Evolutionary conservation across 2,329 filamentous ascomycete genomes (phyloP), one percentile per base, ranked within the genome.

Genomic region (Fusarium sulawesiense): DNA sequence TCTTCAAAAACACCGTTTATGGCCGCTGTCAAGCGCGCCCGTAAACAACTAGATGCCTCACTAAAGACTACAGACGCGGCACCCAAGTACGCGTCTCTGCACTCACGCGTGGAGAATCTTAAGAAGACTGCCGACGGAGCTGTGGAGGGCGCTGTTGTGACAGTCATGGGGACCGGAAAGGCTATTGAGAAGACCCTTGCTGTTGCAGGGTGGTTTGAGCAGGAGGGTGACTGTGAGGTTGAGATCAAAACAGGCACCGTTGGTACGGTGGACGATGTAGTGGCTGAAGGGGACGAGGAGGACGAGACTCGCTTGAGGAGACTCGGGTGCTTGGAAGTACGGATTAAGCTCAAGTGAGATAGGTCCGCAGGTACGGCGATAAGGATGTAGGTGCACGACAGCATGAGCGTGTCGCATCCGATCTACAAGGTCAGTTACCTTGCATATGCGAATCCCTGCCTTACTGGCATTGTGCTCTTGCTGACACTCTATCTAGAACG

Each of bases 231-330:
- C 66, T 90, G 87, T 68, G 75, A 78, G 7, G 88, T 93, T 3
- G 80, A 83, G 71, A 75, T 93, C 54, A 82, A 84, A 76, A 93
- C 91, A 47, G 85, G 87, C 60, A 92, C 86, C 53, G 82, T 91
- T 18, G 83, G 83, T n/a, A 87, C 89, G 4, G 83, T 93, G 46
- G 91, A 94, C 75, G 91, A 93, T 77, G 80, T 93, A 30, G 80
- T 89, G 16, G 75, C 75, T 16, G 49, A 60, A 2, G 80, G 80
- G 21, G 80, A 78, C 1, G 82, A 78, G 10, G 80, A 80, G 50
- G 77, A 80, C 34, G 78, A 79, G 55, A 83, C 77, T 27, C 77
- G 86, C 20, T 74, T 84, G 18, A 79, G 86, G 66, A 84, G 82
- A 76, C 70, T 88, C 58, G 88, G 85, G 68, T 84, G 81, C 37